phyloP scores from a whole-genome alignment of 2,329 filamentous ascomycete species.

The Rhytidhysteron rufulum region DNA sequence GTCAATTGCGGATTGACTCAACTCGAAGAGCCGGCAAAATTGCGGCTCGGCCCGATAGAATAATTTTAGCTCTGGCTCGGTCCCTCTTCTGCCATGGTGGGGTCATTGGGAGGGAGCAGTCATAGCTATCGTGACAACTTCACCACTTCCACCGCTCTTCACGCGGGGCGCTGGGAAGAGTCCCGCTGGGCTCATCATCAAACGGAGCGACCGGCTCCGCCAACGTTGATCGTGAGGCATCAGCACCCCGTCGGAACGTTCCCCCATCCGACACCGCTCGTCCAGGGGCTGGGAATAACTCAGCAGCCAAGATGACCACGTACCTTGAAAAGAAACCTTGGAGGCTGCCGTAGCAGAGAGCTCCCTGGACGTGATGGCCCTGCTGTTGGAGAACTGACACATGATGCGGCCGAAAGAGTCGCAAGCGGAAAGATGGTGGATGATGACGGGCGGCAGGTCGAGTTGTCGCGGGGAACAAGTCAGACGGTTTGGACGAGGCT shows the following conservation, averaged over 20 bases:
- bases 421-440: slow-evolving; percentile 25
- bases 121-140: no score
- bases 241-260: no score
- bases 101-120: neutral
- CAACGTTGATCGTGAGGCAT: neutral
- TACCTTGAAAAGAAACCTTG: neutral
- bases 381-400: slow-evolving; percentile 25
- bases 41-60: slow-evolving; percentile 4
- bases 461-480: slow-evolving; percentile 3
- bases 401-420: slow-evolving; percentile 23
- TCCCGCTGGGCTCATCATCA: no score
- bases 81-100: no score
- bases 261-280: no score
- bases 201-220: neutral
- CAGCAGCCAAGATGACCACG: neutral
- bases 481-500: slow-evolving; percentile 1
- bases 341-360: slow-evolving; percentile 6
- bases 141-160: no score
- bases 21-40: no score
- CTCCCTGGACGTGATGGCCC: slow-evolving; percentile 23
- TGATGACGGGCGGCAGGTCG: slow-evolving; percentile 14
- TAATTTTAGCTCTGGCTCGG: no score
- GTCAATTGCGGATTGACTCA: no score
- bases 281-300: no score
- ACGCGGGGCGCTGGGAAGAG: no score